Conservation (phyloP, 495 filamentous ascomycete species). For the Penicillium bovifimosum region DNA sequence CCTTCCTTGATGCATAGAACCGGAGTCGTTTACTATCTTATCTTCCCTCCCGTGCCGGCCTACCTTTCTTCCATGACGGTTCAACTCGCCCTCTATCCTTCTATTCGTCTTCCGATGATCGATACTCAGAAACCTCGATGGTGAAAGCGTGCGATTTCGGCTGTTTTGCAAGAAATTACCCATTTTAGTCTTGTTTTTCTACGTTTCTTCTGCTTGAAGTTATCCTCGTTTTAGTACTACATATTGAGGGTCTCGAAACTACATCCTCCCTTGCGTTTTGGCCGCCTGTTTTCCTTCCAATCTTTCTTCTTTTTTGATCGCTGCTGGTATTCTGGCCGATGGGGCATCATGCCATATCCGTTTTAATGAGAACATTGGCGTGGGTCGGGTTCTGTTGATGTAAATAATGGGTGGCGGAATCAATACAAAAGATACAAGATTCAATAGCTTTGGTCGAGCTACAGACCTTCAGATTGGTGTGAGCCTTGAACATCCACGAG, state of each 20-base stretch:
- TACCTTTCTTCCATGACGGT: conserved; percentile 15
- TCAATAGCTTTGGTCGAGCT: too few species aligned
- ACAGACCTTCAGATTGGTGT: too few species aligned
- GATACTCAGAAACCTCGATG: conserved; percentile 24
- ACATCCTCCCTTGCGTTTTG: conserved; percentile 12
- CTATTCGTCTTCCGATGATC: conserved; percentile 16
- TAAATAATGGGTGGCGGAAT: conserved; percentile 32
- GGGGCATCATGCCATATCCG: conserved; percentile 21
- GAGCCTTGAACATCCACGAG: too few species aligned
- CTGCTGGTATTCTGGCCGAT: conserved; percentile 9
- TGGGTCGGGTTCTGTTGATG: conserved; percentile 31
- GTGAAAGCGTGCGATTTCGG: conserved; percentile 16
- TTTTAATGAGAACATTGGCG: conserved; percentile 29
- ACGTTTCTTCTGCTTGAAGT: conserved; percentile 2
- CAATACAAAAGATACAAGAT: conserved; percentile 9
- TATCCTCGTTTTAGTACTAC: conserved; percentile 10
- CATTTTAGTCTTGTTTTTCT: conserved; percentile 21
- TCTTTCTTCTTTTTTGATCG: conserved; percentile 6
- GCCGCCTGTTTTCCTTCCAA: conserved; percentile 2
- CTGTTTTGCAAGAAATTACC: conserved; percentile 18
- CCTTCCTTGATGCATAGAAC: conserved; percentile 37
- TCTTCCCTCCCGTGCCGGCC: conserved; percentile 22
- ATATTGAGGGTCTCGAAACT: conserved; percentile 4
- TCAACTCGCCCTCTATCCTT: conserved; percentile 13
- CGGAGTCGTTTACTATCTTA: conserved; percentile 40